Conservation (phyloP, 768 basidiomycete genomes). For the Termitomyces titanicus region DNA sequence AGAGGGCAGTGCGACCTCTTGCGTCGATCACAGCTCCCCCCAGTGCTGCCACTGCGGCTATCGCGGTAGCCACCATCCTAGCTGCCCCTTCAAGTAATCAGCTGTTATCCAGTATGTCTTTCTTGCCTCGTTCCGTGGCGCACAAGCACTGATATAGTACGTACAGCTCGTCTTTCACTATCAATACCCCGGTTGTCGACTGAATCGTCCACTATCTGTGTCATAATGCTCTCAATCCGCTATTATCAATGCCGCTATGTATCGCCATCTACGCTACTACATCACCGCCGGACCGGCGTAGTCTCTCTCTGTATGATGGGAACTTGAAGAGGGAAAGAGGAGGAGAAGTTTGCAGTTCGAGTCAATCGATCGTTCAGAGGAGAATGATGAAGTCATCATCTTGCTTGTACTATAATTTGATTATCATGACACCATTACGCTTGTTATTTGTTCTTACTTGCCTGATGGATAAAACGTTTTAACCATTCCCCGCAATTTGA, state of each 20-base stretch:
- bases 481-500: no score
- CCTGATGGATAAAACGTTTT: slow-evolving; percentile 4
- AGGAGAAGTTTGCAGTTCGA: slow-evolving; percentile 18
- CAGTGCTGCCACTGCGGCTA: slow-evolving; percentile 79
- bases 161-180: background rate
- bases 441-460: slow-evolving; percentile 11
- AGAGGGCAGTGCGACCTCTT: slow-evolving; percentile 21
- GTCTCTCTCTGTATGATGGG: slow-evolving; percentile 9
- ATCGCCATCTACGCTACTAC: slow-evolving; percentile 13
- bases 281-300: slow-evolving; percentile 12
- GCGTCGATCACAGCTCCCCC: slow-evolving; percentile 54
- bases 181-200: slow-evolving; percentile 13
- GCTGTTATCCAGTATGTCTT: slow-evolving; percentile 3
- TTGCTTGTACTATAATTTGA: slow-evolving; percentile 26
- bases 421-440: slow-evolving; percentile 19
- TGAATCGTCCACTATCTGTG: slow-evolving; percentile 9
- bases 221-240: slow-evolving; percentile 18
- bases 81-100: slow-evolving; percentile 59
- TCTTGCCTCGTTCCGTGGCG: slow-evolving; percentile 2
- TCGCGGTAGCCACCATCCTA: slow-evolving; percentile 56
- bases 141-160: slow-evolving; percentile 2
- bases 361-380: slow-evolving; percentile 22
- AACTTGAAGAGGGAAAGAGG: slow-evolving; percentile 3
- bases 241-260: slow-evolving; percentile 11
- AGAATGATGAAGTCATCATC: slow-evolving; percentile 33